Base-by-base conservation (phyloP, 768 basidiomycete species). In the Pilatotrama ljubarskyi region DNA sequence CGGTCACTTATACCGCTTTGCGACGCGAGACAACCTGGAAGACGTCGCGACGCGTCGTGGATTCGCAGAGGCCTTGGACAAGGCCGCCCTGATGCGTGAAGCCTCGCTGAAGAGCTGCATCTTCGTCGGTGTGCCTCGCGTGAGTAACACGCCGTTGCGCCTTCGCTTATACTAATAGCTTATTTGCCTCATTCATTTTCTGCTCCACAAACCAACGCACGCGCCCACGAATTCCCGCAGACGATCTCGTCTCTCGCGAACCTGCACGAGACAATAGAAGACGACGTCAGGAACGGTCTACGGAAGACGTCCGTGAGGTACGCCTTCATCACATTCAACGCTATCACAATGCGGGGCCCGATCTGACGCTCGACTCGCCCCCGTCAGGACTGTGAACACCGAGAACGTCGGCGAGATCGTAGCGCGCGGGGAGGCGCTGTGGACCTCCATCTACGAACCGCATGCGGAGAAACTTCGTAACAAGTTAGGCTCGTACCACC, bases 401-500 rank as follows among this genome's bases (percentile, higher is more conserved):
- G 81, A 84, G 65, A 87, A 84, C 73, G 84, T 91, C 72, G 82
- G 90, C 75, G 77, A 82, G 69, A 87, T 87, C 62, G 69, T 85
- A 72, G 76, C 78, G 69, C 85, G 89, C 69, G 92, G 92, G 44
- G 81, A 74, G 70, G 78, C 74, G 49, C 79, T 96, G 63, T 96
- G 94, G 92, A 80, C 88, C 73, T 84, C 86, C 54, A 93, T 96
- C 75, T 96, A 96, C 74, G 78, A 84, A 73, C 93, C 93, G 72
- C 90, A 93, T 78, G 88, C 86, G 70, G 85, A 85, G 78, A 96
- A 95, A 77, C 84, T 96, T 70, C 84, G 92, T 75, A 78, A 85
- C 77, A 96, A 94, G 78, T 81, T 96, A 64, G 87, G 82, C 71
- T 82, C 84, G 56, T 91, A 93, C 78, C 94, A 96, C 75, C 94